Evolutionary conservation across 208 protist genomes (phyloP).

Genomic region (Wallacemonas sp.): DNA sequence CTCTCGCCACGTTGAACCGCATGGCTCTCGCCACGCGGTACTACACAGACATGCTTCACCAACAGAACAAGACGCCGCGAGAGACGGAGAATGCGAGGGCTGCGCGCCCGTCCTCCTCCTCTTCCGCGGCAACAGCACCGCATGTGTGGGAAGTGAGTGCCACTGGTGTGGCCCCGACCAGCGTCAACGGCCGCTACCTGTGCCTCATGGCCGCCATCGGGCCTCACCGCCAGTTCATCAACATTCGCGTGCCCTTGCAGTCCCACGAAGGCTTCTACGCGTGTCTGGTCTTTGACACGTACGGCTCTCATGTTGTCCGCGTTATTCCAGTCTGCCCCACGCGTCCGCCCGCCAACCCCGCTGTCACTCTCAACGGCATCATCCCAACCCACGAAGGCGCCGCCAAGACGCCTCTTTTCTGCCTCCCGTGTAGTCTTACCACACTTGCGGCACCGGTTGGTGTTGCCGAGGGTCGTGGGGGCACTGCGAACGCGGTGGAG

Average conservation of each 20-base stretch:
- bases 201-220: constrained; percentile 70
- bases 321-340: constrained; percentile 69
- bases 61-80: neutral
- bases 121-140: neutral
- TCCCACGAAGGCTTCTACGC: constrained; percentile 59
- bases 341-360: constrained; percentile 22
- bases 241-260: constrained; percentile 38
- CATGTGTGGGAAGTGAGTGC: neutral
- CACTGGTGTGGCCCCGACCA: constrained; percentile 35
- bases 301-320: constrained; percentile 53
- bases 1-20: neutral
- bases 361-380: constrained; percentile 36
- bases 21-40: constrained; percentile 24
- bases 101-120: neutral
- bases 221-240: constrained; percentile 46
- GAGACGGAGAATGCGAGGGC: neutral
- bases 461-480: neutral
- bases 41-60: constrained; percentile 21
- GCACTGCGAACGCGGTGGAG: constrained; percentile 15
- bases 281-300: constrained; percentile 69
- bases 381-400: constrained; percentile 22
- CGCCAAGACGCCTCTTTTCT: constrained; percentile 52
- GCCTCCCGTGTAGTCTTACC: constrained; percentile 48
- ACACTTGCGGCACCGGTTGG: constrained; percentile 24
- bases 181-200: constrained; percentile 71